Base-by-base conservation (phyloP, 495 filamentous ascomycete genomes). In the Chaetomium cochliodes region DNA sequence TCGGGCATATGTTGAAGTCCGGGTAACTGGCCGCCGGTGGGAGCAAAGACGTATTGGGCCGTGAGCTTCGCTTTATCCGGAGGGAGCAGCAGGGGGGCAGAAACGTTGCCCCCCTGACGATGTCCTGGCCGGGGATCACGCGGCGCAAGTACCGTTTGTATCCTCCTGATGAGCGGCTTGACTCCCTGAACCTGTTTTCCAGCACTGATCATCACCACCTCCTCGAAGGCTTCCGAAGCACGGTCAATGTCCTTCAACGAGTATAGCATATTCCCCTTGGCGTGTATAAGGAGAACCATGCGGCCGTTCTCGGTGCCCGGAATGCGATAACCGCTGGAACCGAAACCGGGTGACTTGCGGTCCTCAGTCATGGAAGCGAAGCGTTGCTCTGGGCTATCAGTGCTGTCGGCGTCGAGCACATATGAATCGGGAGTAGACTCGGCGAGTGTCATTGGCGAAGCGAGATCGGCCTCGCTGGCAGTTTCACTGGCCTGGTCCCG, bases 241-340 rank as follows among this genome's bases (percentile, higher is more conserved):
- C 84, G 87, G 50, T 82, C 80, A 69, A 94, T 92, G 65, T 98
- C 90, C 26, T 92, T 92, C 58, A 96, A 76, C 42, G 92, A 86
- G 77, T 99, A 99, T 2, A 98, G 82, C 91, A 98, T 96, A 68
- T 98, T 99, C 30, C 96, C 94, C 76, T 98, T 99, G 3, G 92
- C 93, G 77, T 99, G 96, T 26, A 97, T 85, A 25, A 99, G 80
- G 39, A 92, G 89, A 15, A 98, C 83, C 78, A 99, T 92, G 67
- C 96, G 85, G 23, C 94, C 94, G 75, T 98, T 98, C 67, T 98
- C 94, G 25, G 85, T 88, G 9, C 90, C 90, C 9, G 92, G 84
- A 23, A 98, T 90, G 42, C 87, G 86, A 76, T 94, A 97, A 50
- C 91, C 92, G 73, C 93, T 96, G 22, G 88, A 89, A 1, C 87